A percentile compares a stretch with the other conserved stretches of the same genome.
Conservation (phyloP, 2,329 filamentous ascomycete species). For the Boeremia lycopersici region DNA sequence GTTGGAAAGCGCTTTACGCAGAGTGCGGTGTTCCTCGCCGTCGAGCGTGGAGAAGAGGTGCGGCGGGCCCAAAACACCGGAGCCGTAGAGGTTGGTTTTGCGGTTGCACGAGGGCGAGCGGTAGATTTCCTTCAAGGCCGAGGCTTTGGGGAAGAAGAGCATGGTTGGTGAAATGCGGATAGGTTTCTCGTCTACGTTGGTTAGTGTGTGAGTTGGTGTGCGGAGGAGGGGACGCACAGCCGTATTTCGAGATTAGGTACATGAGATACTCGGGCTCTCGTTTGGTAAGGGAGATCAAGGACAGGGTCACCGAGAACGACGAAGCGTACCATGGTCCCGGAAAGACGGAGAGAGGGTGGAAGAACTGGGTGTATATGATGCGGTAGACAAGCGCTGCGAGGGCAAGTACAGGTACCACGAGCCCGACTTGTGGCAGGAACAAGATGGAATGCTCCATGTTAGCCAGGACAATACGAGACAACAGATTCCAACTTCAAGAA, state of each 20-base stretch:
- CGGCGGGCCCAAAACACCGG: conserved; percentile 45
- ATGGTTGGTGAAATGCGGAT: conserved; percentile 49
- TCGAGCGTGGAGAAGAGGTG: conserved; percentile 44
- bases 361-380: conserved; percentile 1
- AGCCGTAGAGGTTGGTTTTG: conserved; percentile 45
- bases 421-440: background rate
- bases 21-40: conserved; percentile 39
- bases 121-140: conserved; percentile 50
- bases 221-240: conserved; percentile 23
- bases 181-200: conserved; percentile 32
- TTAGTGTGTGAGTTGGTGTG: conserved; percentile 1
- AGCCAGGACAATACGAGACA: background rate
- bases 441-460: background rate
- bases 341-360: conserved; percentile 26
- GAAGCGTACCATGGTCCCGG: conserved; percentile 51
- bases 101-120: conserved; percentile 47
- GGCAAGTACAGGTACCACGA: background rate
- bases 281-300: conserved; percentile 34
- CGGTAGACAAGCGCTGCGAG: background rate
- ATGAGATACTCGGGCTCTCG: conserved; percentile 39
- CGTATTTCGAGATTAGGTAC: conserved; percentile 38
- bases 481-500: background rate
- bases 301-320: conserved; percentile 41
- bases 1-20: conserved; percentile 48
- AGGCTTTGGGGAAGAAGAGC: conserved; percentile 46